Conservation (phyloP, 2,329 filamentous ascomycete species). For the Ilyonectria destructans region DNA sequence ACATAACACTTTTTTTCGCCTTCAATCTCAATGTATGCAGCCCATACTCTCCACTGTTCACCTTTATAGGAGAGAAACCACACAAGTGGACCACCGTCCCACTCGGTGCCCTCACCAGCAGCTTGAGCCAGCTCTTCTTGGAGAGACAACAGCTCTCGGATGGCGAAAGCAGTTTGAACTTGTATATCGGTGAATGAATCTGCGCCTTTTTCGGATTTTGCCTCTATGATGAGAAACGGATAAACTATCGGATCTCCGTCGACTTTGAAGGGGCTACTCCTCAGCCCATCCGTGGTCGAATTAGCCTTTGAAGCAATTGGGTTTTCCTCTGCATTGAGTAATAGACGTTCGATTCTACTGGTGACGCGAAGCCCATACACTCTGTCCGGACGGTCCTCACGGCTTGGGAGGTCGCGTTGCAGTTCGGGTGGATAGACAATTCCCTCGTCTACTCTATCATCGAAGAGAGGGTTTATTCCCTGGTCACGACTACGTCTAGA, state of each 20-base stretch:
- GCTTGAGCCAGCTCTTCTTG: constrained; percentile 24
- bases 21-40: constrained; percentile 3
- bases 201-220: constrained; percentile 29
- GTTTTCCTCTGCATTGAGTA: not conserved
- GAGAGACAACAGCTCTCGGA: constrained; percentile 29
- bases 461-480: constrained; percentile 15
- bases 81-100: constrained; percentile 16
- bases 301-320: too few species aligned
- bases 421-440: not conserved
- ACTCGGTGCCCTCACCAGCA: constrained; percentile 1
- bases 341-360: not conserved
- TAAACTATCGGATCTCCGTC: constrained; percentile 24
- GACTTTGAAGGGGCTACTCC: constrained; percentile 1
- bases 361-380: constrained; percentile 9
- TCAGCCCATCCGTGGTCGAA: not conserved
- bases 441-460: constrained; percentile 10
- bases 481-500: not conserved
- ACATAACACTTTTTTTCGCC: constrained; percentile 4
- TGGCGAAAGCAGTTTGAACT: constrained; percentile 33
- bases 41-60: constrained; percentile 9
- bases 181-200: constrained; percentile 23
- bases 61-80: constrained; percentile 21
- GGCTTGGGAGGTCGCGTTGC: constrained; percentile 1
- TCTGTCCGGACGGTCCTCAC: constrained; percentile 14
- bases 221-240: constrained; percentile 35